These are phyloP conservation scores for Beauveria varroae DNA, from an alignment of 2,329 filamentous ascomycete genomes.

Conservation along the genomic window DNA sequence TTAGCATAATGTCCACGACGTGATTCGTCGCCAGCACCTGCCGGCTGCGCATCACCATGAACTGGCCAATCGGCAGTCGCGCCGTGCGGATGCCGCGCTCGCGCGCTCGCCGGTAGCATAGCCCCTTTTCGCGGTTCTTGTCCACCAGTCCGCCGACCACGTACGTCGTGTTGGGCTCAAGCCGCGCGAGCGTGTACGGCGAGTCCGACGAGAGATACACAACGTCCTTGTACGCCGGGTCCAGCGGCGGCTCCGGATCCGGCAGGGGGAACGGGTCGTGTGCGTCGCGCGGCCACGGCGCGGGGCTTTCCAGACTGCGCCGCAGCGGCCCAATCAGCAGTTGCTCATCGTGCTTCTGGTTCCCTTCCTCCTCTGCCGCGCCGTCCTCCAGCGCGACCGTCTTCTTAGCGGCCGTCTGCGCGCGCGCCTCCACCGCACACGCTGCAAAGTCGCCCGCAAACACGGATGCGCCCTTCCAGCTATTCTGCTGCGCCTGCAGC, in stretches of 20 bases:
- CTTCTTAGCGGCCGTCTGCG: conserved; percentile 49
- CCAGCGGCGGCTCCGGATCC: conserved; percentile 24
- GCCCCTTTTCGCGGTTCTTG: conserved; percentile 89
- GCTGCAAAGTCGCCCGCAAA: conserved; percentile 66
- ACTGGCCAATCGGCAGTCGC: conserved; percentile 90
- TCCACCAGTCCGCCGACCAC: conserved; percentile 93
- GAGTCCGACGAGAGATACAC: conserved; percentile 92
- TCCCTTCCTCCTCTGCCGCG: background rate
- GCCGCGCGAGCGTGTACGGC: conserved; percentile 70
- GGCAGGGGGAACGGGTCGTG: conserved; percentile 26
- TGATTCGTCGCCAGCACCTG: conserved; percentile 90
- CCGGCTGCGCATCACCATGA: conserved; percentile 81
- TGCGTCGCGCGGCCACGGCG: conserved; percentile 26
- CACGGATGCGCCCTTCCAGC: conserved; percentile 75
- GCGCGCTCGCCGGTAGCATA: conserved; percentile 78
- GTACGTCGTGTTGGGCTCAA: conserved; percentile 85
- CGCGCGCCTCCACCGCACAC: conserved; percentile 57
- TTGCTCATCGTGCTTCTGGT: conserved; percentile 34
- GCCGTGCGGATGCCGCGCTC: conserved; percentile 76
- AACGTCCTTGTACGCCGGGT: conserved; percentile 38
- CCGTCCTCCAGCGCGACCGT: conserved; percentile 20
- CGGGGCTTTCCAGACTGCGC: conserved; percentile 22
- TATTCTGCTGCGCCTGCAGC: conserved; percentile 60
- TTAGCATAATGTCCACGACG: conserved; percentile 92
- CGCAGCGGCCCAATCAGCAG: conserved; percentile 52